phyloP scores from a whole-genome alignment of 2,329 filamentous ascomycete genomes.

The Colletotrichum cordylinicola region DNA sequence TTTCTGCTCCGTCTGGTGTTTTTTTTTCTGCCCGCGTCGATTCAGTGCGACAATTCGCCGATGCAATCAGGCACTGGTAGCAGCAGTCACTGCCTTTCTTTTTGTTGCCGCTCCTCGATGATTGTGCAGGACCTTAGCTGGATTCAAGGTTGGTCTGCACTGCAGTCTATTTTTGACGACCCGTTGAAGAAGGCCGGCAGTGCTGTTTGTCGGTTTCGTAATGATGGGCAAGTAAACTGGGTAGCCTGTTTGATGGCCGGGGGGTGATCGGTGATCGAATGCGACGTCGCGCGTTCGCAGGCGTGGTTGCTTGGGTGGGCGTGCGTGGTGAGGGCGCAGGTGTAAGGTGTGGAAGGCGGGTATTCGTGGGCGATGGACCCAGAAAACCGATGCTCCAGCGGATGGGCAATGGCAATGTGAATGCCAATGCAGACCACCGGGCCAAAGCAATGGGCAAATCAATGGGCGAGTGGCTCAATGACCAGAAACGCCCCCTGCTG shows the following conservation, averaged over 20 bases:
- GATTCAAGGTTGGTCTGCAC: background rate
- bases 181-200: background rate
- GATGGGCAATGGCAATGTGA: background rate
- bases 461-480: background rate
- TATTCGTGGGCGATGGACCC: background rate
- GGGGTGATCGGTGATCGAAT: slow-evolving; percentile 13
- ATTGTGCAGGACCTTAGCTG: background rate
- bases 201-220: slow-evolving; percentile 2
- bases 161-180: background rate
- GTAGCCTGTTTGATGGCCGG: slow-evolving; percentile 4
- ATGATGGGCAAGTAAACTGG: slow-evolving; percentile 2
- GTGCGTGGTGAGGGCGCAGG: background rate
- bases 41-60: background rate
- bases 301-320: background rate
- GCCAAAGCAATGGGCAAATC: background rate
- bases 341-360: background rate
- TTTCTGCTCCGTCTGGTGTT: slow-evolving; percentile 13
- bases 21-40: background rate
- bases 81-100: background rate
- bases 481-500: background rate
- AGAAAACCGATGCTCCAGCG: background rate
- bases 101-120: background rate
- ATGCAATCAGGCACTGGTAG: background rate
- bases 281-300: slow-evolving; percentile 7
- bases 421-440: background rate